Conservation (phyloP, 768 basidiomycete genomes). For the Baorangia bicolor region DNA sequence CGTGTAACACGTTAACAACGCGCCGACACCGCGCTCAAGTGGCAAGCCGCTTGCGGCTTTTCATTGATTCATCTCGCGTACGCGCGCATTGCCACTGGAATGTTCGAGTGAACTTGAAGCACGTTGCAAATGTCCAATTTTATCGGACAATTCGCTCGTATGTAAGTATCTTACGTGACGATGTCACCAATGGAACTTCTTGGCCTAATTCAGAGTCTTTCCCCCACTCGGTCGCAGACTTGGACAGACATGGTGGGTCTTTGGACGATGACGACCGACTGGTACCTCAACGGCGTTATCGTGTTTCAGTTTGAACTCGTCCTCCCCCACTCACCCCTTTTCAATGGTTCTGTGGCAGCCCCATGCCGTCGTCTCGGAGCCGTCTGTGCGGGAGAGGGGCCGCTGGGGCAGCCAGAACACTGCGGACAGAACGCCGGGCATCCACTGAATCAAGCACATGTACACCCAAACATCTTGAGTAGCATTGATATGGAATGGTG, state of each 20-base stretch:
- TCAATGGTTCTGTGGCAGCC: background rate
- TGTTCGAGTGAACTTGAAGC: background rate
- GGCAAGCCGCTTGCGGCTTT: too few relatives aligned
- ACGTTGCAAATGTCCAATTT: background rate
- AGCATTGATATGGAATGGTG: background rate
- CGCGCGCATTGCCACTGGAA: background rate
- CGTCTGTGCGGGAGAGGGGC: background rate
- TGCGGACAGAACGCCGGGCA: background rate
- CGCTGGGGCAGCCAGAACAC: background rate
- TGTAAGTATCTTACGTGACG: constrained; percentile 4
- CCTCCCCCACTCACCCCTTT: background rate
- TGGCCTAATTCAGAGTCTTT: too few relatives aligned
- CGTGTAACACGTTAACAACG: background rate
- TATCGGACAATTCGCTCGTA: too few relatives aligned
- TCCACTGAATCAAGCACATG: background rate
- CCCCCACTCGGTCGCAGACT: background rate
- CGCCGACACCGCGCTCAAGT: background rate
- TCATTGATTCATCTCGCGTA: constrained; percentile 3
- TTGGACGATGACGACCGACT: background rate
- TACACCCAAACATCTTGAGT: background rate
- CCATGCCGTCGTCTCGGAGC: background rate
- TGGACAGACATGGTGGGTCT: background rate
- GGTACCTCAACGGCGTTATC: too few relatives aligned
- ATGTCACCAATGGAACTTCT: too few relatives aligned
- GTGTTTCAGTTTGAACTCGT: background rate